Evolutionary conservation across 208 protist species (phyloP), one percentile per base, ranked within the genome.

Genomic region (Borovskyia barvae): DNA sequence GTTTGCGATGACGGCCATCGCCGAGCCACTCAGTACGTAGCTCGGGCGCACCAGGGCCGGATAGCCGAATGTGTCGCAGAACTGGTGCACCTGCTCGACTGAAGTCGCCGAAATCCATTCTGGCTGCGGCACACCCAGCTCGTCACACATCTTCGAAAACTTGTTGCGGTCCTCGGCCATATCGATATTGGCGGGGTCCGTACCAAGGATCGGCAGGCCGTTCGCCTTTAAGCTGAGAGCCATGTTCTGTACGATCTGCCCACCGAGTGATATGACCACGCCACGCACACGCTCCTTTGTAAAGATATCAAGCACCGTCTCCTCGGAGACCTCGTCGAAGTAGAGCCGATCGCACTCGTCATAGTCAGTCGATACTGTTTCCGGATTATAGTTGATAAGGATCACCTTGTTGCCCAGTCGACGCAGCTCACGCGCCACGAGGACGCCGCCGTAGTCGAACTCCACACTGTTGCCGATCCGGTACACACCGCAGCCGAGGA

Each of bases 361-460:
- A 77, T 98, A 99, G 84, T 99, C 97, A 26, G 97, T 99, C 14
- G 88, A 97, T n/a, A 99, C 98, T 11, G 97, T 99, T 71, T 99
- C 97, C 20, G 98, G 98, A 84, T 99, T 99, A 85, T 97, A 99
- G 89, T 99, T 99, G 71, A 99, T 97, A 77, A 99, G 95, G 62
- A 98, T 97, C 6, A 97, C 93, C 61, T 94, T 92, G 66, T 96
- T 80, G 30, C 95, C 97, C 19, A 99, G 74, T 22, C 84, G 80
- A 26, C 90, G 79, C 47, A 99, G 82, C 59, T 97, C 94, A 45
- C 95, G 80, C 15, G 97, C 82, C 55, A 97, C 96, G 37, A 87
- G 80, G 22, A 99, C 98, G 49, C 94, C 96, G 71, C 97, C 97
- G 87, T 97, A 99, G 78, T 99, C 97, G 71, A 99, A 99, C 82